Evolutionary conservation across 495 filamentous ascomycete species (phyloP), one percentile per base, ranked within the genome.

Genomic region (Annulohypoxylon nitens): DNA sequence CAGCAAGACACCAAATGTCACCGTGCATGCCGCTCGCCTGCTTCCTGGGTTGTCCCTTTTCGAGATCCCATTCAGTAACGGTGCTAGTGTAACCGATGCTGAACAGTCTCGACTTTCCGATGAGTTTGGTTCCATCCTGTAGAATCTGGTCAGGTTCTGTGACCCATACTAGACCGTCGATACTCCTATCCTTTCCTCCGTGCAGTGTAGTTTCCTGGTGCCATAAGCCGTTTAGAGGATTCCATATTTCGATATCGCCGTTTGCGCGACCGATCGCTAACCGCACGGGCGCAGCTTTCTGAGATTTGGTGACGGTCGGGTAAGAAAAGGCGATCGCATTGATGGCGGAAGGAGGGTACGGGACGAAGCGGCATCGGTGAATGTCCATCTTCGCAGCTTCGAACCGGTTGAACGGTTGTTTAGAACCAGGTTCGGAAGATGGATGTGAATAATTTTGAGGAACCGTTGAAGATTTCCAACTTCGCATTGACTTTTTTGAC

Each of bases 191-290:
- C 64, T 93, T 90, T 59, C 95, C 96, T 68, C 96, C 96, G 41
- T 86, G 87, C 8, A 98, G 88, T 41, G 92, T 89, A 12, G 89
- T 90, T 83, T 99, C 96, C 75, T 98, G 96, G 75, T 92, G 86
- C 96, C 96, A 99, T 53, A 87, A 81, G 12, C 95, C 94, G 69
- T 88, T 88, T 67, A 92, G 81, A 6, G 97, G 96, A 79, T 97
- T 97, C 97, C 97, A 99, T 68, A 99, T 94, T 82, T 98, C 96
- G 74, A 99, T 96, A 76, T 97, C 93, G 75, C 96, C 96, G 79
- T 98, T 98, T 50, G 93, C 91, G 70, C 96, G 91, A 58, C 96
- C 96, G 73, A 99, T 87, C 11, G 96, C 97, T 18, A 98, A 88
- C 70, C 94, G 89, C n/a, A 85, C 82, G 59, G 83, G 81, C 26